Base-by-base conservation (phyloP, 768 basidiomycete genomes). In the Pisolithus microcarpus region DNA sequence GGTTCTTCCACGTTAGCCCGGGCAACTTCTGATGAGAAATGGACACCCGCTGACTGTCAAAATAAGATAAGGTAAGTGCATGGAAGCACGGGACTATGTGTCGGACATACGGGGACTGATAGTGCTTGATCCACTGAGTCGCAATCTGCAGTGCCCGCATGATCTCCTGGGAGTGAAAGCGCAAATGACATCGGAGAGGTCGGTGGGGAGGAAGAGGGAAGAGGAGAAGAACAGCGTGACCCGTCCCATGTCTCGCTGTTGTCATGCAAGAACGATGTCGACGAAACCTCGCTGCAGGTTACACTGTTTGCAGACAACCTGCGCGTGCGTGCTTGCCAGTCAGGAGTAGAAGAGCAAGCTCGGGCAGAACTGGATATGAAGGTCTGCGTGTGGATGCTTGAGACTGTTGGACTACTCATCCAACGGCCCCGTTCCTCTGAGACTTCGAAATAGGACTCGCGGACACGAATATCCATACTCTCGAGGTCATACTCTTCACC, bases 371-470 rank as follows among this genome's bases (percentile, higher is more conserved):
- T 63, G 63, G 51, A 62, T 55, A 0, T 38, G 34, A 49, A 54
- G 1, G 40, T 24, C 34, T 55, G 48, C 1, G 63, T 39, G 34
- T 55, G 63, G 19, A 48, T 50, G 18, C 55, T 57, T 18, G 62
- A 21, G 7, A 71, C 68, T 28, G 74, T 61, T 2, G 77, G 78
- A 54, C 81, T 78, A 51, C 67, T 76, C 54, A 71, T 70, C 80
- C 80, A 82, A 50, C 73, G 72, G 7, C 80, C 80, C 48, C 81
- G 79, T 57, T 82, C 81, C 7, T 77, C 73, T 38, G 81, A 82
- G 10, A 72, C 71, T 43, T 71, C 68, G 56, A 81, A 81, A 57
- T 73, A 81, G 2, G 79, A 80, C 52, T 73, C 69, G 46, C 75
- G 77, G 42, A 66, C 53, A 40, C 61, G 65, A 28, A 68, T 65